These are phyloP conservation scores for Malania oleifera DNA, from an alignment of 164 flowering plant species.

Conservation along the genomic window DNA sequence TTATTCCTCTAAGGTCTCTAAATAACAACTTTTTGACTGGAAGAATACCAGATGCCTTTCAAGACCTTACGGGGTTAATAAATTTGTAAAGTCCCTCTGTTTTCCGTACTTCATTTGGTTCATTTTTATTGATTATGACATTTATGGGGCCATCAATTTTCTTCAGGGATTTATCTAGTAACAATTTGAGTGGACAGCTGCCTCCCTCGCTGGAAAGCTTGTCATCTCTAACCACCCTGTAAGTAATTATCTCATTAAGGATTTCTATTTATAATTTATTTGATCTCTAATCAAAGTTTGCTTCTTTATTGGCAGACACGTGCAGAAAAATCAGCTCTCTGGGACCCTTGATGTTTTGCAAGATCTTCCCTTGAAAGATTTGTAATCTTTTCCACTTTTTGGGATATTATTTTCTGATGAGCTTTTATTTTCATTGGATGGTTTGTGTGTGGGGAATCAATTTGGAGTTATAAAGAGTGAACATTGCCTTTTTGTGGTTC, in stretches of 20 bases:
- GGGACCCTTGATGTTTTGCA: constrained; percentile 88
- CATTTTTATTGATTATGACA: constrained; percentile 4
- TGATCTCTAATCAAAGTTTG: not conserved
- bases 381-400: constrained; percentile 43
- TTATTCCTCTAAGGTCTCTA: constrained; percentile 53
- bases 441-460: not conserved
- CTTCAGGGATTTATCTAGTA: constrained; percentile 77
- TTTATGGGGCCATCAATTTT: constrained; percentile 10
- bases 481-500: constrained; percentile 5
- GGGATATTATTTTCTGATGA: not conserved
- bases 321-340: constrained; percentile 82
- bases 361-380: constrained; percentile 67
- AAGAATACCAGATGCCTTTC: constrained; percentile 71
- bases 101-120: not conserved
- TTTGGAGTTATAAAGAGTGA: not conserved
- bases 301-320: constrained; percentile 46
- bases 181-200: constrained; percentile 72
- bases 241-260: constrained; percentile 20
- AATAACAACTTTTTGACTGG: constrained; percentile 60
- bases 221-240: constrained; percentile 62
- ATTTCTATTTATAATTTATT: not conserved
- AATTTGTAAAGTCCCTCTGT: constrained; percentile 50
- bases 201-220: constrained; percentile 58
- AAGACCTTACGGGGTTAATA: constrained; percentile 41
- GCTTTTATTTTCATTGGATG: not conserved